Conservation (phyloP, 768 basidiomycete species). For the Mrakia frigida region DNA sequence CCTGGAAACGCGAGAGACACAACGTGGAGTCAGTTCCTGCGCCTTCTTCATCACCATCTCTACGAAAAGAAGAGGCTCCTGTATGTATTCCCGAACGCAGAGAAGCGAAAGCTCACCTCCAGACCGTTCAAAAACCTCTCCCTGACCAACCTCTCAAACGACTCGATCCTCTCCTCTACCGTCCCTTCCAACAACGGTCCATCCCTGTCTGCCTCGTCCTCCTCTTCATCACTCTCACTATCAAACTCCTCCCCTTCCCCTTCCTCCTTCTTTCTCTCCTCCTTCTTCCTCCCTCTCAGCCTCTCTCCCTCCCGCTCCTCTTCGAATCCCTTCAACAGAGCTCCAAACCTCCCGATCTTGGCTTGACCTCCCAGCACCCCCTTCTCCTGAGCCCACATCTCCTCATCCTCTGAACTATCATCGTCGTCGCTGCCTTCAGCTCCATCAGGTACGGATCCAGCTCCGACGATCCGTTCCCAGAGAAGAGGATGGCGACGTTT, state of each 20-base stretch:
- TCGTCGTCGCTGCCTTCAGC: background rate
- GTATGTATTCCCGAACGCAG: too few relatives aligned
- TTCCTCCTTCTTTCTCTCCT: slow-evolving; percentile 17
- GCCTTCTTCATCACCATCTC: too few relatives aligned
- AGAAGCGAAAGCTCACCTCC: slow-evolving; percentile 18
- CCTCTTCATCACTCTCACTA: slow-evolving; percentile 18
- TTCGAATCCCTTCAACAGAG: slow-evolving; percentile 23
- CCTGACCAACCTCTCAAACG: slow-evolving; percentile 2
- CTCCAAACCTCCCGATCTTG: slow-evolving; percentile 17
- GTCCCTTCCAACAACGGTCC: background rate
- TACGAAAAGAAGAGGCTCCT: too few relatives aligned
- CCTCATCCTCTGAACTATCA: slow-evolving; percentile 9
- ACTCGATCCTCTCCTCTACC: slow-evolving; percentile 2
- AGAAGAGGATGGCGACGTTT: slow-evolving; percentile 10
- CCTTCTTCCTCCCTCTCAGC: background rate
- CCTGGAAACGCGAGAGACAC: background rate
- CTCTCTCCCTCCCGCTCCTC: slow-evolving; percentile 22
- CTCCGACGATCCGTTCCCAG: slow-evolving; percentile 12
- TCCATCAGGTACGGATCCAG: background rate
- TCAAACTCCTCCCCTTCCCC: slow-evolving; percentile 22
- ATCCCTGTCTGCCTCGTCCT: slow-evolving; percentile 5
- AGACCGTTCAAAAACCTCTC: slow-evolving; percentile 12
- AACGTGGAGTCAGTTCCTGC: background rate
- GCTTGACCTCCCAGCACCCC: slow-evolving; percentile 13
- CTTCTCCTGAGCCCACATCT: slow-evolving; percentile 16